These are phyloP conservation scores for Boletus hoseneyae DNA, from an alignment of 1,284 basidiomycete species.

Conservation along the genomic window DNA sequence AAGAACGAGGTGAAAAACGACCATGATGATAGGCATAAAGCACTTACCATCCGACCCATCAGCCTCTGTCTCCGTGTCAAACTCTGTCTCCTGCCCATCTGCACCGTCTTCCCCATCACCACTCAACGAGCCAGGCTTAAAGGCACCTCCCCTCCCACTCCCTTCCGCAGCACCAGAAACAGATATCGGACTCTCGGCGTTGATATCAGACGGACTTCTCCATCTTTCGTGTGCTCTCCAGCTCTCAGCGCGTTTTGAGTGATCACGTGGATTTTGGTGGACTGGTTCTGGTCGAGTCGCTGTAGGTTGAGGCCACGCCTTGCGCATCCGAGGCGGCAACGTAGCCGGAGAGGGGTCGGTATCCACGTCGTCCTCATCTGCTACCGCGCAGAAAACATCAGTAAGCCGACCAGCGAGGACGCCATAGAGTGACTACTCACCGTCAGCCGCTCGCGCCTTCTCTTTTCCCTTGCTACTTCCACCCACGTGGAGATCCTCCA, in stretches of 20 bases:
- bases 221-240: constrained; percentile 16
- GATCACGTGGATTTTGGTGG: constrained; percentile 5
- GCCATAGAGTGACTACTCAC: constrained; percentile 21
- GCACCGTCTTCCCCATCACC: constrained; percentile 17
- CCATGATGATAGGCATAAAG: background rate
- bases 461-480: constrained; percentile 25
- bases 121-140: background rate
- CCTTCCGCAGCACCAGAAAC: constrained; percentile 8
- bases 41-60: constrained; percentile 33
- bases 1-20: constrained; percentile 3
- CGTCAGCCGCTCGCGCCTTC: constrained; percentile 18
- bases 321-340: constrained; percentile 66
- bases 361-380: constrained; percentile 12
- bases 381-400: constrained; percentile 6
- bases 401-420: background rate
- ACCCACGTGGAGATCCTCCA: constrained; percentile 1
- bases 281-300: constrained; percentile 5
- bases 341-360: constrained; percentile 5
- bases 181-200: constrained; percentile 22
- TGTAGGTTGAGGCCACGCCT: constrained; percentile 42
- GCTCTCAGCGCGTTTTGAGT: constrained; percentile 2
- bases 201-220: constrained; percentile 13
- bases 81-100: constrained; percentile 32
- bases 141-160: background rate
- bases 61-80: constrained; percentile 33